phyloP scores from a whole-genome alignment of 73 alveolate genomes.

The Durusdinium trenchii region DNA sequence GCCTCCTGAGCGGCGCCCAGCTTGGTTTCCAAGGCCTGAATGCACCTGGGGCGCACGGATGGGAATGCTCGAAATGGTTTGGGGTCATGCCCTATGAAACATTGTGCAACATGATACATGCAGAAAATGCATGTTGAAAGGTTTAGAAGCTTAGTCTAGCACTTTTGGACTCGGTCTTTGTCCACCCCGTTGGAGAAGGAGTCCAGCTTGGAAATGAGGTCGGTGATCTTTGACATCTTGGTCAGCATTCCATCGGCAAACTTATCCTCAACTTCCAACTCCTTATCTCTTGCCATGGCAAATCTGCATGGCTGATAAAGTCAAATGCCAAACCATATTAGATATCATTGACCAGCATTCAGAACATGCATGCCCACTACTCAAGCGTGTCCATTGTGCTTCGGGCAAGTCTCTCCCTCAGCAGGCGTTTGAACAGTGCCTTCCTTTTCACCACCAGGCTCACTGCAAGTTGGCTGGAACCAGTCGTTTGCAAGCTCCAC shows the following conservation, averaged over 20 bases:
- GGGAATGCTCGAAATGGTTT: background rate
- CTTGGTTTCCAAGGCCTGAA: background rate
- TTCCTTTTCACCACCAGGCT: background rate
- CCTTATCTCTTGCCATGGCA: background rate
- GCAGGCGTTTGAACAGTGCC: background rate
- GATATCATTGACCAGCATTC: background rate
- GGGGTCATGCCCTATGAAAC: background rate
- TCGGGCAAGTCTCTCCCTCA: background rate
- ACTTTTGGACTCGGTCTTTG: background rate
- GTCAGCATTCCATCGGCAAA: background rate
- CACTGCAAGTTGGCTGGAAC: background rate
- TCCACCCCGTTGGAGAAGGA: background rate
- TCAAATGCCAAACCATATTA: background rate
- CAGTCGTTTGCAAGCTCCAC: background rate
- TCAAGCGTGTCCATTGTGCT: background rate
- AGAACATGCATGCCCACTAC: background rate
- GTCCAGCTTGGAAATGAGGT: background rate
- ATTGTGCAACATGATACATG: background rate
- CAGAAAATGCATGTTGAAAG: background rate
- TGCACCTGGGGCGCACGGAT: background rate
- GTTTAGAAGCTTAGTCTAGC: no score
- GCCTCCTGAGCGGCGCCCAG: background rate
- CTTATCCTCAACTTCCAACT: background rate
- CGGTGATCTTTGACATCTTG: no score
- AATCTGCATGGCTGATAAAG: background rate